phyloP scores from a whole-genome alignment of 2,329 filamentous ascomycete species.

The Talaromyces atroroseus region DNA sequence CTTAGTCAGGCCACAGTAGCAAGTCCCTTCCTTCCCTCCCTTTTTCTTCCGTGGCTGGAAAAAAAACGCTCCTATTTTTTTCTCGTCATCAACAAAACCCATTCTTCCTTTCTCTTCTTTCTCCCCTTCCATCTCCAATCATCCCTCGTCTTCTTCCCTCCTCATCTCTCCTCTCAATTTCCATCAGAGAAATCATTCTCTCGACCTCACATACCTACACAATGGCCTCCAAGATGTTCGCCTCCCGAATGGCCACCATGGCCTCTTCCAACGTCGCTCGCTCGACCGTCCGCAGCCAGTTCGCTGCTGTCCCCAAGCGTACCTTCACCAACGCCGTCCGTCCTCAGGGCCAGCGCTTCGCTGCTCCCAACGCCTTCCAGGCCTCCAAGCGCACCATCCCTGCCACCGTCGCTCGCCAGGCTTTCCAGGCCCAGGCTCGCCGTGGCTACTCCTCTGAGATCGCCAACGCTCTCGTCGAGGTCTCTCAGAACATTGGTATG shows the following conservation, averaged over 20 bases:
- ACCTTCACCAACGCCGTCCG: slow-evolving; percentile 53
- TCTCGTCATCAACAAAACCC: slow-evolving; percentile 14
- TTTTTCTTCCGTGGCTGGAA: slow-evolving; percentile 18
- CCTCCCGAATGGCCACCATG: slow-evolving; percentile 67
- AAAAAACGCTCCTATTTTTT: slow-evolving; percentile 17
- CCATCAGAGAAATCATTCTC: slow-evolving; percentile 26
- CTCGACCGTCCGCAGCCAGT: slow-evolving; percentile 62
- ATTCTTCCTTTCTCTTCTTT: slow-evolving; percentile 18
- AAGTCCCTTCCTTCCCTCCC: slow-evolving; percentile 21
- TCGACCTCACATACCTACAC: slow-evolving; percentile 47
- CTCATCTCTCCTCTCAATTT: slow-evolving; percentile 34
- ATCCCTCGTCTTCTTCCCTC: slow-evolving; percentile 23
- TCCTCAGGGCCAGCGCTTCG: slow-evolving; percentile 29
- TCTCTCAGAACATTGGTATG: slow-evolving; percentile 88
- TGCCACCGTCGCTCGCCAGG: slow-evolving; percentile 61
- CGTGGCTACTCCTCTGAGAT: slow-evolving; percentile 84
- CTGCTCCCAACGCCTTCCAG: slow-evolving; percentile 55
- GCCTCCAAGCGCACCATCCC: slow-evolving; percentile 69
- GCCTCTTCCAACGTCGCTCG: slow-evolving; percentile 69
- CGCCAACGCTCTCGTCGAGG: slow-evolving; percentile 77
- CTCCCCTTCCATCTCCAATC: slow-evolving; percentile 16
- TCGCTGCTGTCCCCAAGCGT: slow-evolving; percentile 65
- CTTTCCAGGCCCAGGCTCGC: slow-evolving; percentile 53
- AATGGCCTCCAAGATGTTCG: slow-evolving; percentile 77
- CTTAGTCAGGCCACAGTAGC: slow-evolving; percentile 13